Percentiles rank a stretch among this genome's conserved stretches.
phyloP scores from a whole-genome alignment of 2,329 filamentous ascomycete species.

The Orbilia quercus region DNA sequence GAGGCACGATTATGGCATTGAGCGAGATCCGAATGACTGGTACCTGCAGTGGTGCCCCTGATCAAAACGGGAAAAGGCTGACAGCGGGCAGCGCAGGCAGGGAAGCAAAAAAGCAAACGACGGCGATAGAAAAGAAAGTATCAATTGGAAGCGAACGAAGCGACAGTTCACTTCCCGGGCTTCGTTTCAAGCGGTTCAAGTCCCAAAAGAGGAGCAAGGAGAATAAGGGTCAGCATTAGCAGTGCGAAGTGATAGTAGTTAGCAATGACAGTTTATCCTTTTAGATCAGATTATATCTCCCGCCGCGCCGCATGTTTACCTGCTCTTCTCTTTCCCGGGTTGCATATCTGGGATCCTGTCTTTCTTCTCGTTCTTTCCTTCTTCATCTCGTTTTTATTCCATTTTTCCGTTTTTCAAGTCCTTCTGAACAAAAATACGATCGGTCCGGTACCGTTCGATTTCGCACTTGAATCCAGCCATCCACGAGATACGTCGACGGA shows the following conservation, averaged over 20 bases:
- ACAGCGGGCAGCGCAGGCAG: slow-evolving; percentile 23
- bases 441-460: slow-evolving; percentile 52
- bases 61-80: slow-evolving; percentile 55
- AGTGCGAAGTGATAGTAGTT: slow-evolving; percentile 38
- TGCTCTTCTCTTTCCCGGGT: too few species aligned
- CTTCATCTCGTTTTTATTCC: slow-evolving; percentile 11
- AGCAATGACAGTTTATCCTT: slow-evolving; percentile 50
- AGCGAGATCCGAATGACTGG: slow-evolving; percentile 30
- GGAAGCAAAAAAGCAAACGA: slow-evolving; percentile 51
- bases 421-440: slow-evolving; percentile 25
- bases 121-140: slow-evolving; percentile 29
- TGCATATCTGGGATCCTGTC: slow-evolving; percentile 27
- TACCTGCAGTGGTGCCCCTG: slow-evolving; percentile 56
- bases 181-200: slow-evolving; percentile 45
- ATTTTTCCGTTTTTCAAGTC: slow-evolving; percentile 15
- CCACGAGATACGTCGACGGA: slow-evolving; percentile 40
- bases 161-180: slow-evolving; percentile 36
- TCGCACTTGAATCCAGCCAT: slow-evolving; percentile 30
- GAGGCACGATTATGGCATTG: neutral
- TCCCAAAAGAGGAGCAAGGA: slow-evolving; percentile 40
- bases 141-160: slow-evolving; percentile 52
- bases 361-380: slow-evolving; percentile 20
- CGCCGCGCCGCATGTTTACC: slow-evolving; percentile 31
- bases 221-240: slow-evolving; percentile 53
- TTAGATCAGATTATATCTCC: slow-evolving; percentile 35